Conservation (phyloP, 257 asterid genomes). For the Jasminum sambac region DNA sequence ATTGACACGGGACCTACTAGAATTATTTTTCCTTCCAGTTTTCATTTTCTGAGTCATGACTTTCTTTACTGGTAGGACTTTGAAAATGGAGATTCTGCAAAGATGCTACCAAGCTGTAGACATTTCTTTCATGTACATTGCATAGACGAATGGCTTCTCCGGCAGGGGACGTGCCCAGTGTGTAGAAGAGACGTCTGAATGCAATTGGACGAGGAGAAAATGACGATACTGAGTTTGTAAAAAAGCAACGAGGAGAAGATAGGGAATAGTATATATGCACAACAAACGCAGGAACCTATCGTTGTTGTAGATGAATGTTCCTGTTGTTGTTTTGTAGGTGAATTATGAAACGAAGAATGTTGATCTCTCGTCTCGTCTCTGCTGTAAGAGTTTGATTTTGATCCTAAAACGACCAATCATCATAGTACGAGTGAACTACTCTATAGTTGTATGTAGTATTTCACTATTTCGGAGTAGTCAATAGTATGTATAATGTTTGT, state of each 20-base stretch:
- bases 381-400: not conserved
- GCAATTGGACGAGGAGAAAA: not conserved
- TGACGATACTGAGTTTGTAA: not conserved
- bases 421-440: not conserved
- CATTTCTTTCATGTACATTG: slow-evolving; percentile 17
- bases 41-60: not conserved
- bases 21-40: not conserved
- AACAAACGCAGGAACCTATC: not conserved
- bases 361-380: not conserved
- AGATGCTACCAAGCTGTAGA: slow-evolving; percentile 9
- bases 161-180: slow-evolving; percentile 13
- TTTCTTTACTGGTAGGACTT: slow-evolving; percentile 6
- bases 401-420: not conserved
- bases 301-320: too few relatives aligned
- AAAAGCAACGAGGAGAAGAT: not conserved
- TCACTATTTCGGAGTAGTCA: not conserved
- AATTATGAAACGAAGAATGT: not conserved
- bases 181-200: not conserved
- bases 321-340: not conserved
- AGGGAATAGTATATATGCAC: not conserved
- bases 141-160: slow-evolving; percentile 19
- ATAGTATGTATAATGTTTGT: not conserved
- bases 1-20: not conserved
- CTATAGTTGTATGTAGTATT: not conserved
- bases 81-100: not conserved